A percentile compares a stretch with the other conserved stretches of the same genome.
phyloP scores from a whole-genome alignment of 2,329 filamentous ascomycete species.

The Aspergillus spinulosporus region DNA sequence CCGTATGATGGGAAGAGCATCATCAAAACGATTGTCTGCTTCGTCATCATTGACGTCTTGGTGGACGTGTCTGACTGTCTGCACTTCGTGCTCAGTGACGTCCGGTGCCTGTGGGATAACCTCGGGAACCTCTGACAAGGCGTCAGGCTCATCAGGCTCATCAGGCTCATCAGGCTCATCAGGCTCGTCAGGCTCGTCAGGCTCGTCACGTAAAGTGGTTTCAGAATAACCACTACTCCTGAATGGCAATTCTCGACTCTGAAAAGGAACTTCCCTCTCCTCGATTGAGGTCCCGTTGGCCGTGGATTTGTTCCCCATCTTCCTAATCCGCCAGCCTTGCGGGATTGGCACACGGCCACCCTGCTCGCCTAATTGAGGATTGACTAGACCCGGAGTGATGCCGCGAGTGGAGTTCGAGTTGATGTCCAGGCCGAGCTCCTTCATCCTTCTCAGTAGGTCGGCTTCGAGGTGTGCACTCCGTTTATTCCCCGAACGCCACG shows the following conservation, averaged over 20 bases:
- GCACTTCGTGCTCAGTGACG: neutral
- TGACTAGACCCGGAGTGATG: conserved; percentile 25
- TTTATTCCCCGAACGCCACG: conserved; percentile 31
- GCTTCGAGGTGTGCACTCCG: conserved; percentile 19
- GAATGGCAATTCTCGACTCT: neutral
- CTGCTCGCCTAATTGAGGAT: conserved; percentile 21
- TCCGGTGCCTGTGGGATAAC: neutral
- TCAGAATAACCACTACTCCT: neutral
- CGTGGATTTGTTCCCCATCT: neutral
- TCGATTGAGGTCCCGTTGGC: neutral
- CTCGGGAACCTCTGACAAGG: neutral
- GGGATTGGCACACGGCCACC: conserved; percentile 25
- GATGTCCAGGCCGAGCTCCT: conserved; percentile 11
- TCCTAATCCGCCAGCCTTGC: neutral
- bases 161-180: too few species aligned
- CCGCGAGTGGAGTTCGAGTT: conserved; percentile 24
- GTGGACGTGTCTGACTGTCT: neutral
- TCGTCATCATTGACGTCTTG: conserved; percentile 7
- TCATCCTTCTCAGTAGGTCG: conserved; percentile 11
- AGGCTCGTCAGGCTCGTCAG: too few species aligned
- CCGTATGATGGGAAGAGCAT: conserved; percentile 9
- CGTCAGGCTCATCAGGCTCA: neutral
- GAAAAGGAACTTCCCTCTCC: neutral
- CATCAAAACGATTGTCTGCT: neutral
- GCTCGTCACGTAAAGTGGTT: neutral